Percentiles rank a stretch among this genome's conserved stretches.
Conservation (phyloP, 176 grass and related monocot genomes). For the Oryza meyeriana region DNA sequence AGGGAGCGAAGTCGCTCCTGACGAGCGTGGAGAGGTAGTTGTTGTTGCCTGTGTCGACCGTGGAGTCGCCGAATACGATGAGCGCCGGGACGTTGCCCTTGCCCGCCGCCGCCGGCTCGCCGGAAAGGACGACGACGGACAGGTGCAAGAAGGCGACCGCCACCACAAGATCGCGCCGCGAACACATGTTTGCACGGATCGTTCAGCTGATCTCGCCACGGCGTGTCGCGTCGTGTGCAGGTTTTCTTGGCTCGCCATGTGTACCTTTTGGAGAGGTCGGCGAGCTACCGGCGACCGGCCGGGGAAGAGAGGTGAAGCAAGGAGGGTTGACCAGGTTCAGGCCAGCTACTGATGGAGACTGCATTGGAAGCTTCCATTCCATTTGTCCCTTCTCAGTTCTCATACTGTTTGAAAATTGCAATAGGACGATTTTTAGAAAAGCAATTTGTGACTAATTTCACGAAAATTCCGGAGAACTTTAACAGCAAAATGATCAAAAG, state of each 20-base stretch:
- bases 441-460: background rate
- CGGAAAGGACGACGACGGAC: background rate
- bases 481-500: background rate
- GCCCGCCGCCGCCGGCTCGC: background rate
- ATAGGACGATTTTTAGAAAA: background rate
- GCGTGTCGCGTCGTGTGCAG: background rate
- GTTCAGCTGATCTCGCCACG: background rate
- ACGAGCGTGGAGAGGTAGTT: slow-evolving; percentile 55
- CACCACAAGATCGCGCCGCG: background rate
- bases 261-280: slow-evolving; percentile 18
- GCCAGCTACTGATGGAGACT: slow-evolving; percentile 11
- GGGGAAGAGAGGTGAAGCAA: background rate
- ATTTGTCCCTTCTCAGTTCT: background rate
- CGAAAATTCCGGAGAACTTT: background rate
- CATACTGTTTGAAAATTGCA: too few species aligned
- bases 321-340: background rate
- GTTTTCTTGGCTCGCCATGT: background rate
- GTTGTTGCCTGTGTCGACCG: slow-evolving; percentile 90
- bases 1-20: slow-evolving; percentile 77
- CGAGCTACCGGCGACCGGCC: slow-evolving; percentile 30
- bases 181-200: background rate
- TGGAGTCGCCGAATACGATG: slow-evolving; percentile 91
- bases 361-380: slow-evolving; percentile 15
- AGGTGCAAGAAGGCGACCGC: slow-evolving; percentile 12
- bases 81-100: slow-evolving; percentile 51